Base-by-base conservation (phyloP, 495 filamentous ascomycete species). In the Daldinia grandis region DNA sequence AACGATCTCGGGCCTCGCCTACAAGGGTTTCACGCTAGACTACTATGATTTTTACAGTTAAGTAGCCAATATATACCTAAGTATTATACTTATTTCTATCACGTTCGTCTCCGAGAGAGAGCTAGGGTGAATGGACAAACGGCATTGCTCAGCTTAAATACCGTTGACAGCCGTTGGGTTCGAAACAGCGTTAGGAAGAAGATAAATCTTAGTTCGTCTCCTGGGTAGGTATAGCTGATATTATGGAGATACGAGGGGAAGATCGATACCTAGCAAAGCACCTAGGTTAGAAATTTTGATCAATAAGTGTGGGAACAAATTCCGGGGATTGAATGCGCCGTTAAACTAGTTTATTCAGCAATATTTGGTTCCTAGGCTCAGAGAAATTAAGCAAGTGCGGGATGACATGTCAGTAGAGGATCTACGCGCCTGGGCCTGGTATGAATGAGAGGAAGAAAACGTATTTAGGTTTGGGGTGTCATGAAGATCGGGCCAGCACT, bases 1-100 rank as follows among this genome's bases (percentile, higher is more conserved):
- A 55, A 69, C 6, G 50, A 47, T 31, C 5, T 69, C 4, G 60
- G 60, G 19, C 47, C 53, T 37, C 21, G 19, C n/a, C 44, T 69
- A 5, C 60, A 24, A 15, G 60, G 38, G 12, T 69, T 64, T 28
- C 7, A 64, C 25, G 28, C 37, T 17, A 25, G 3, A 31, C 27
- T 69, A 4, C 33, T 63, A 1, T 53, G 40, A 6, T 7, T 53
- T 2, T 51, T 69, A 40, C 66, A 69, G 35, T 54, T n/a, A n/a
- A n/a, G n/a, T 69, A 9, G 21, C 47, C 12, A 40, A 27, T 19
- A 53, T 69, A 59, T n/a, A n/a, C n/a, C n/a, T 63, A 44, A 5
- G 53, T 58, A 42, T 40, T 1, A 14, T 49, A 30, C 5, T 33
- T 25, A 24, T 8, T 8, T 35, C 6, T 33, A 12, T 8, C 5